Evolutionary conservation across 208 protist species (phyloP), one percentile per base, ranked within the genome.

Genomic region (Leishmania guyanensis): DNA sequence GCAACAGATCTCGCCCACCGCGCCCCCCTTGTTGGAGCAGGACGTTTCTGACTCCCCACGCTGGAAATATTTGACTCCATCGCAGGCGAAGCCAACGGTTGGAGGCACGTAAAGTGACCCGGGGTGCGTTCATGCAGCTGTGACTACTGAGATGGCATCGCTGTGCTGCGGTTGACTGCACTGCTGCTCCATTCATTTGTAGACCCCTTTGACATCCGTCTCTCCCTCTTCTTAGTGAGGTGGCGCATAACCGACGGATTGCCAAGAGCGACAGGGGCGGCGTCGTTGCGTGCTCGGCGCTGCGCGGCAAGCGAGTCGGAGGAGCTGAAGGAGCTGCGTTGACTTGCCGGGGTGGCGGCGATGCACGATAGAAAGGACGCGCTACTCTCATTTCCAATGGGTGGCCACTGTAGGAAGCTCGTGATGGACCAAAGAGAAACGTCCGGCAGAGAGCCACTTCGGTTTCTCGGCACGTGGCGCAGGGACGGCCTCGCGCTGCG

Each of bases 191-290:
- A 20, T 20, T 22, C 16, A 43, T 14, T 43, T 58, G 0, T 65
- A 62, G 50, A 39, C 43, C 26, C 64, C 73, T 54, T n/a, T 54
- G 39, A 29, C 75, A 79, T 79, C 36, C 66, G 66, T 36, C 39
- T 9, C 36, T 71, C 66, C 66, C 66, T 39, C 39, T 5, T 39
- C 66, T 71, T 39, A 4, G 36, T n/a, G 36, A 71, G 66, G 39
- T 71, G 66, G 20, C 66, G 66, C 17, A 71, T 48, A 4, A 50
- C 39, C 36, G 66, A 71, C 36, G 66, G 66, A 22, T 71, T 71
- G 14, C 66, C 66, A 6, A 71, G 66, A 22, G 39, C 12, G 20
- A 48, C 66, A n/a, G 66, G 66, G 6, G 66, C 5, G 39, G 66
- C 39, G 39, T 71, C 66, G 39, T 71, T 71, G 66, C 33, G 39